Evolutionary conservation across 352 stramenopile species (phyloP), one percentile per base, ranked within the genome.

Genomic region (Phytophthora sojae): DNA sequence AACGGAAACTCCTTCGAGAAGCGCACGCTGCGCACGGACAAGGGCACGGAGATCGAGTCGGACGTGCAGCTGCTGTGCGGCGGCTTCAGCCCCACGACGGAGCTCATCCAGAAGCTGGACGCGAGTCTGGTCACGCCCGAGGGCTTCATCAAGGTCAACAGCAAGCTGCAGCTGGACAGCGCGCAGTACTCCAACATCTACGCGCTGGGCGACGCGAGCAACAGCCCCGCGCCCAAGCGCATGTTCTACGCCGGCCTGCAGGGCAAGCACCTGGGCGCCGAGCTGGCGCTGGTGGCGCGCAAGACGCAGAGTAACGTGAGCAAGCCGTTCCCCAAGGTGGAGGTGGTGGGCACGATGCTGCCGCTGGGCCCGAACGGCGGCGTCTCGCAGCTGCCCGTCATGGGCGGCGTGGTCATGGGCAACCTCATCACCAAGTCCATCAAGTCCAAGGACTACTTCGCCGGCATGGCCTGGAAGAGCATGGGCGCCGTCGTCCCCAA

Each of bases 401-500:
- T 82, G 30, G 81, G 80, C 4, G 82, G 80, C 8, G 62, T 82
- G 12, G 80, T 90, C 25, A 67, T 82, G 25, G 84, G 84, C 63
- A 77, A 92, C 69, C 68, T 84, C 42, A 58, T 87, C 51, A 89
- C 83, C 37, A 75, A 73, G 29, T 49, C 71, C 12, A 69, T 87
- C 64, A 88, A 88, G 71, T 78, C 71, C 1, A 77, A 77, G 56
- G 80, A 89, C 67, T 80, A 85, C 50, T 84, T 89, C 29, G 77
- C 69, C 3, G 66, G 61, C 25, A 72, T 71, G 61, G 73, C 64
- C 2, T 89, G 82, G 80, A 59, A 67, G 21, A 21, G 21, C 21
- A 21, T 21, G 21, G 21, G 21, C 21, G 21, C 71, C 14, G 62
- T 64, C 6, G 52, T 66, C 11, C 78, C 78, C 52, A 67, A 76